Conservation (phyloP, 2,329 filamentous ascomycete genomes). For the Amylocarpus encephaloides region DNA sequence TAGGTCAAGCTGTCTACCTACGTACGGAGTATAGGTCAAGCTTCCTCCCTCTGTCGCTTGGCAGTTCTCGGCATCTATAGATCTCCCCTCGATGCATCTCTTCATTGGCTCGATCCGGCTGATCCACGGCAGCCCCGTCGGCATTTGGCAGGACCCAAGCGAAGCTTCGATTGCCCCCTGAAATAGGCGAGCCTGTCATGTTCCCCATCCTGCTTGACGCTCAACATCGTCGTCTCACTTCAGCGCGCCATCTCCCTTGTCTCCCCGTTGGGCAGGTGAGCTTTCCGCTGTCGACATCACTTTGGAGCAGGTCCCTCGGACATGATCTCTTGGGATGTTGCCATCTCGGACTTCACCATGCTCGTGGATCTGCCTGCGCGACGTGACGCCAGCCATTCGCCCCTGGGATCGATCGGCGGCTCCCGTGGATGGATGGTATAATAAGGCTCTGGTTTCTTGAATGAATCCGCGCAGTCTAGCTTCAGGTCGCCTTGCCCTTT, state of each 20-base stretch:
- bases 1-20: too few species aligned
- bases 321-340: background rate
- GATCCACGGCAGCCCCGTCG: background rate
- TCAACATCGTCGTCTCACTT: background rate
- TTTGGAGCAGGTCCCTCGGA: background rate
- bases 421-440: too few species aligned
- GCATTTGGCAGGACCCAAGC: slow-evolving; percentile 1
- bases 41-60: too few species aligned
- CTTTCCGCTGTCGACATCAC: background rate
- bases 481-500: too few species aligned
- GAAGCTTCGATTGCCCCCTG: background rate
- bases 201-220: background rate
- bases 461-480: too few species aligned
- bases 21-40: too few species aligned
- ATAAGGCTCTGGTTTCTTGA: too few species aligned
- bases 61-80: too few species aligned
- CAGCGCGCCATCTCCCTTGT: background rate
- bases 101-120: too few species aligned
- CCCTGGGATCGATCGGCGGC: too few species aligned
- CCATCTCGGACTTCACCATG: background rate
- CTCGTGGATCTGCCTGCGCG: background rate
- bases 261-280: slow-evolving; percentile 1
- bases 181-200: background rate
- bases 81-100: too few species aligned
- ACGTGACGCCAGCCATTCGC: background rate